A percentile compares a stretch with the other conserved stretches of the same genome.
These are phyloP conservation scores for Aphanomyces astaci DNA, from an alignment of 352 stramenopile species.

Conservation along the genomic window DNA sequence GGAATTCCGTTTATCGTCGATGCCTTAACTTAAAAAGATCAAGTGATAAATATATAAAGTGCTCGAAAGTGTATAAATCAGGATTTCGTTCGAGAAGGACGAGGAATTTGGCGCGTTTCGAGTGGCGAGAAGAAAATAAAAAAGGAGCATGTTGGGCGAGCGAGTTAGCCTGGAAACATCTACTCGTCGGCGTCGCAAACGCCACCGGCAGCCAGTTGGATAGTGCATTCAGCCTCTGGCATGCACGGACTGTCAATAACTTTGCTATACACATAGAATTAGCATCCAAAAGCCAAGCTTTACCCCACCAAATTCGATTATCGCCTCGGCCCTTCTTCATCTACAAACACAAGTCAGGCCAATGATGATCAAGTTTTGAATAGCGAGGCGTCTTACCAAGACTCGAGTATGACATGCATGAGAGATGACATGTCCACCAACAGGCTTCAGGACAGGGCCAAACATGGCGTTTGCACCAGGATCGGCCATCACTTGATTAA, in stretches of 20 bases:
- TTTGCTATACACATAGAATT: slow-evolving; percentile 40
- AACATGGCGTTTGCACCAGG: slow-evolving; percentile 79
- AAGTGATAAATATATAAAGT: not conserved
- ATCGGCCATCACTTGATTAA: slow-evolving; percentile 90
- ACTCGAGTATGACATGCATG: slow-evolving; percentile 96
- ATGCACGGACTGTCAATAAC: slow-evolving; percentile 80
- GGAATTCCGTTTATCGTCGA: not conserved
- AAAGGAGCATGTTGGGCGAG: not conserved
- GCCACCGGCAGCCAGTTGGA: slow-evolving; percentile 56
- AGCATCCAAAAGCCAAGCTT: not conserved
- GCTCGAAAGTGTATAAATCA: not conserved
- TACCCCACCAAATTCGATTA: slow-evolving; percentile 71
- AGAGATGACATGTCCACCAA: slow-evolving; percentile 90
- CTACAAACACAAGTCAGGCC: slow-evolving; percentile 25
- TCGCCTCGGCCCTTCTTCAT: slow-evolving; percentile 89
- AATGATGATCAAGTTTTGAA: not conserved
- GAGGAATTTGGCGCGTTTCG: not conserved
- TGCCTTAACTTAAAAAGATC: not conserved
- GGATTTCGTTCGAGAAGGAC: not conserved
- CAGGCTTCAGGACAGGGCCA: slow-evolving; percentile 72
- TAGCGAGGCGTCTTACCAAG: slow-evolving; percentile 39
- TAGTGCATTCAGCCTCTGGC: slow-evolving; percentile 75
- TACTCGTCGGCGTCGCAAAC: slow-evolving; percentile 58
- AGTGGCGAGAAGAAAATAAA: no score
- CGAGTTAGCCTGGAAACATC: not conserved